A percentile compares a stretch with the other conserved stretches of the same genome.
Evolutionary conservation across 164 flowering plant genomes (phyloP).

Genomic region (Annona squamosa): DNA sequence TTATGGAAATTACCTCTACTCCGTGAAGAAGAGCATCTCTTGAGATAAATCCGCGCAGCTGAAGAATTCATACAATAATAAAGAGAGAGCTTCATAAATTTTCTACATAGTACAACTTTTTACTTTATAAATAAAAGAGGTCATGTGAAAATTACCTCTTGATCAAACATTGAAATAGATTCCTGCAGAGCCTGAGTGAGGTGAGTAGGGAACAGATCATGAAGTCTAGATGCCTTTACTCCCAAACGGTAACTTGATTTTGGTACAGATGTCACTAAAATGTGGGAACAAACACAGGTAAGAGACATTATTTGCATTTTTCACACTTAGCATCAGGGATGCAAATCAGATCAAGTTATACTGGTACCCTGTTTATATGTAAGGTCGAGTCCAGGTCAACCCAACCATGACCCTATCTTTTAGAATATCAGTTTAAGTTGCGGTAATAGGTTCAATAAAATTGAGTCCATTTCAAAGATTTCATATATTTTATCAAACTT

Average conservation of each 20-base stretch:
- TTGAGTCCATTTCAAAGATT: too few relatives aligned
- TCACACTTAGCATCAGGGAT: too few relatives aligned
- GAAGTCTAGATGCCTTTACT: conserved; percentile 83
- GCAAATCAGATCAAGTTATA: too few relatives aligned
- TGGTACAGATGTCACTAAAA: conserved; percentile 53
- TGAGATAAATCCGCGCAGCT: conserved; percentile 89
- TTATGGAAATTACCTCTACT: conserved; percentile 60
- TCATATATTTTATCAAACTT: too few relatives aligned
- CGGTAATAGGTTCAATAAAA: too few relatives aligned
- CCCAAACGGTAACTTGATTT: conserved; percentile 93
- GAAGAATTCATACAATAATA: conserved; percentile 16
- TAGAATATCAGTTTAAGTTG: too few relatives aligned
- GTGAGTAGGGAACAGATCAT: conserved; percentile 64
- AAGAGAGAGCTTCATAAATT: neutral
- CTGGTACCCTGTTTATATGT: too few relatives aligned
- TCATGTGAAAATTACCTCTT: conserved; percentile 50
- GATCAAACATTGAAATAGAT: conserved; percentile 61
- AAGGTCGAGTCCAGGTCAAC: too few relatives aligned
- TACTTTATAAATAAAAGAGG: neutral
- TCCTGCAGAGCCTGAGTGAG: conserved; percentile 67
- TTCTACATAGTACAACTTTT: neutral
- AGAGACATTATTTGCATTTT: neutral
- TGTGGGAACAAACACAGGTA: conserved; percentile 10
- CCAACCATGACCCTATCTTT: too few relatives aligned
- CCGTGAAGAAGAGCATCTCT: conserved; percentile 88